Evolutionary conservation across 192 early-diverging fungal species (phyloP).

Genomic region (Gigaspora rosea): DNA sequence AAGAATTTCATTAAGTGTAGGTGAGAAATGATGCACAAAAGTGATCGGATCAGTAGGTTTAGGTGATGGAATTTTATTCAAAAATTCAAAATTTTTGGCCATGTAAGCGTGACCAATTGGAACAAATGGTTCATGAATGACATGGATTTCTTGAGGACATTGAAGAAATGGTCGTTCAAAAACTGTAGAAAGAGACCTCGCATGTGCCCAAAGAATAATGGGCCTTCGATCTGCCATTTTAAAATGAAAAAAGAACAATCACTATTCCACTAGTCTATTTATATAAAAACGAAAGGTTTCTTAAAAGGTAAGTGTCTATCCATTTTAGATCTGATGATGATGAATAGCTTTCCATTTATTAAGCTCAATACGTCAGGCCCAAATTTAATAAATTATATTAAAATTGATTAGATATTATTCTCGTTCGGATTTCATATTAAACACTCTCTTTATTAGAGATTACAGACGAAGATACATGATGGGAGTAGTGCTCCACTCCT

Average conservation of each 20-base stretch:
- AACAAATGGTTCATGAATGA: conserved; percentile 6
- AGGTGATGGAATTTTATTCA: not conserved
- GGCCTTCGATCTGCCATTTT: not conserved
- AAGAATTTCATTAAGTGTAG: not conserved
- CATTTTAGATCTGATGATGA: no score
- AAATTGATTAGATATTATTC: no score
- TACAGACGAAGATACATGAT: no score
- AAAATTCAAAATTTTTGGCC: not conserved
- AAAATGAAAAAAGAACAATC: not conserved
- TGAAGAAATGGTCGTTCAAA: conserved; percentile 15
- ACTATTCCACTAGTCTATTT: no score
- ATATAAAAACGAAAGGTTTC: no score
- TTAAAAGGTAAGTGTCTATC: no score
- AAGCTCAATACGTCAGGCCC: no score
- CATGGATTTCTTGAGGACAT: not conserved
- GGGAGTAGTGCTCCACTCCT: no score
- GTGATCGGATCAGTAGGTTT: not conserved
- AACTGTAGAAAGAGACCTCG: not conserved
- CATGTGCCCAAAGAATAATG: conserved; percentile 13
- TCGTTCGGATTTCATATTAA: no score
- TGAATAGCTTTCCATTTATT: no score
- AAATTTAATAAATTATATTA: no score
- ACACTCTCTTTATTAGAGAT: no score
- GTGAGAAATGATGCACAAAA: not conserved
- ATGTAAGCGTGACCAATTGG: not conserved